Conservation (phyloP, 2,329 filamentous ascomycete genomes). For the Fusarium sp. region DNA sequence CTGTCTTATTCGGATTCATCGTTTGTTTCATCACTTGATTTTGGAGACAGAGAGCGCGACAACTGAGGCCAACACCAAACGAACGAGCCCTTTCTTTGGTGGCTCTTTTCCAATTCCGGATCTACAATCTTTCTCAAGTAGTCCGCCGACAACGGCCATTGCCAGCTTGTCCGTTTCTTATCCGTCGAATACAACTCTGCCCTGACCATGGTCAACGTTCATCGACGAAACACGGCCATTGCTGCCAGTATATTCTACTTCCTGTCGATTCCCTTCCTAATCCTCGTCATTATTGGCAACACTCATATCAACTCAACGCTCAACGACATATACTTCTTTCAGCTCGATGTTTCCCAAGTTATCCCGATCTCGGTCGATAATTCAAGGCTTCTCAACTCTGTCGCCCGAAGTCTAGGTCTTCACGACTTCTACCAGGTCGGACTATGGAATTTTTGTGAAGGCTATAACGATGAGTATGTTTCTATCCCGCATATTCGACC, state of each 20-base stretch:
- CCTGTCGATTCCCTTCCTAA: constrained; percentile 80
- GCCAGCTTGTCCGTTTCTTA: background rate
- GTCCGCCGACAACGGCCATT: background rate
- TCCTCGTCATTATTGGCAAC: constrained; percentile 84
- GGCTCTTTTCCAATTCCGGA: constrained; percentile 22
- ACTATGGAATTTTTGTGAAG: constrained; percentile 93
- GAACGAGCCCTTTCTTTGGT: constrained; percentile 19
- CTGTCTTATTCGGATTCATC: constrained; percentile 2
- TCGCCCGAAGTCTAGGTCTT: constrained; percentile 86
- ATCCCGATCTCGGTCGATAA: constrained; percentile 80
- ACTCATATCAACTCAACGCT: constrained; percentile 72
- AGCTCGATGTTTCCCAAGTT: constrained; percentile 84
- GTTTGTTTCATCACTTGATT: constrained; percentile 18
- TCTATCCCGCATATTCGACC: background rate
- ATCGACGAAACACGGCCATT: constrained; percentile 71
- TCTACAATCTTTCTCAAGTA: background rate
- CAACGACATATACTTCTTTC: constrained; percentile 83
- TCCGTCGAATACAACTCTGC: background rate
- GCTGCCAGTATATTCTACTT: constrained; percentile 78
- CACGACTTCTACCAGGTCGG: constrained; percentile 97
- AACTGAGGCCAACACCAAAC: constrained; percentile 27
- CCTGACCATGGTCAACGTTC: constrained; percentile 43
- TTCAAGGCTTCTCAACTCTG: constrained; percentile 83
- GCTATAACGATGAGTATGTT: constrained; percentile 74
- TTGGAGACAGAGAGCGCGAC: background rate